These are phyloP conservation scores for Cryphonectria naterciae DNA, from an alignment of 2,329 filamentous ascomycete genomes.

Conservation along the genomic window DNA sequence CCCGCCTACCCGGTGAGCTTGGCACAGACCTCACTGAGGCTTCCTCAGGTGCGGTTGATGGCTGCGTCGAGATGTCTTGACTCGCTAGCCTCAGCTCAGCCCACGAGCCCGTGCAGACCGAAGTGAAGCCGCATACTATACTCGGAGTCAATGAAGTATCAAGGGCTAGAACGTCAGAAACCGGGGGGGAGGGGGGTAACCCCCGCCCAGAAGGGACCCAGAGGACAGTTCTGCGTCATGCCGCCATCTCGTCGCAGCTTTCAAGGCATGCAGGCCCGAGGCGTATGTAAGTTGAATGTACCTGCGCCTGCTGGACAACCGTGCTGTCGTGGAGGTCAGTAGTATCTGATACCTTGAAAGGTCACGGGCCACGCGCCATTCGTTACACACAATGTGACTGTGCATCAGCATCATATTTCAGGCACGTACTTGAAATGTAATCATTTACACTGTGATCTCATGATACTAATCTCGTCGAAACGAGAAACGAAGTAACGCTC, in stretches of 20 bases:
- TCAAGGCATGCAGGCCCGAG: not conserved
- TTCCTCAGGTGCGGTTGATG: slow-evolving; percentile 13
- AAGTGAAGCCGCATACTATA: not conserved
- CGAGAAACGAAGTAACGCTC: not conserved
- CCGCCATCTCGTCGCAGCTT: not conserved
- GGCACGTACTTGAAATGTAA: not conserved
- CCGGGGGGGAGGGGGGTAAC: not conserved
- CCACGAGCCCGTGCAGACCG: not conserved
- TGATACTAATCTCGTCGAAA: not conserved
- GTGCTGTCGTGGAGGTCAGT: not conserved
- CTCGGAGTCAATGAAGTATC: not conserved
- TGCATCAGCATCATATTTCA: not conserved
- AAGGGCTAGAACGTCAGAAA: not conserved
- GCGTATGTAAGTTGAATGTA: not conserved
- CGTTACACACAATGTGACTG: not conserved
- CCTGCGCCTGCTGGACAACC: slow-evolving; percentile 11
- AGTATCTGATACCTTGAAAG: not conserved
- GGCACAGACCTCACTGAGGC: slow-evolving; percentile 6
- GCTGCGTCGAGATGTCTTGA: slow-evolving; percentile 10
- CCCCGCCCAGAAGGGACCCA: no score
- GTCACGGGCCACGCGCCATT: not conserved
- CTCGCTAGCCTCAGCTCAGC: not conserved
- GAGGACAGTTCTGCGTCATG: not conserved
- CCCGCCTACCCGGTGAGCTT: slow-evolving; percentile 1
- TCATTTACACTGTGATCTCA: not conserved